Percentiles rank a stretch among this genome's conserved stretches.
phyloP scores from a whole-genome alignment of 2,329 filamentous ascomycete genomes.

The Hypoxylon sp. region DNA sequence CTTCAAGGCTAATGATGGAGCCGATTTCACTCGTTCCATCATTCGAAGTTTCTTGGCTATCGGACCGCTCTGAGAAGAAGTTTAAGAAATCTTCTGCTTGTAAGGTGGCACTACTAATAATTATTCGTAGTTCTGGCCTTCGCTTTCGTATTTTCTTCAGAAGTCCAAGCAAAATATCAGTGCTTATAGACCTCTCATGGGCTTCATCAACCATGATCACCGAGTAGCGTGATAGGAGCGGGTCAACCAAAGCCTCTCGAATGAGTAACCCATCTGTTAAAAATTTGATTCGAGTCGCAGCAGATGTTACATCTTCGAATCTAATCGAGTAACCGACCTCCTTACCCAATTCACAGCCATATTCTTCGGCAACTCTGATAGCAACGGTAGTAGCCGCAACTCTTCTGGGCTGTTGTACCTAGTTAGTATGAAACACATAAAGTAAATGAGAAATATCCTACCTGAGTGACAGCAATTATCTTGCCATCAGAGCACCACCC shows the following conservation, averaged over 20 bases:
- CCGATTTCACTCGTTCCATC: conserved; percentile 54
- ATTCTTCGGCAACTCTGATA: conserved; percentile 88
- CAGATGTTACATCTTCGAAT: conserved; percentile 92
- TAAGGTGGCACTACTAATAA: conserved; percentile 93
- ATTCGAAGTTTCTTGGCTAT: conserved; percentile 54
- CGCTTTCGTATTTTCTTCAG: conserved; percentile 90
- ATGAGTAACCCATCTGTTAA: conserved; percentile 93
- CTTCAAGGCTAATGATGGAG: conserved; percentile 86
- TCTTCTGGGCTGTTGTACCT: conserved; percentile 76
- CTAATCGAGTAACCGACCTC: conserved; percentile 93
- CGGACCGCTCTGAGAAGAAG: conserved; percentile 74
- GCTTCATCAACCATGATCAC: conserved; percentile 99
- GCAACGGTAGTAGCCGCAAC: conserved; percentile 94
- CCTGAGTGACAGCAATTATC: conserved; percentile 90
- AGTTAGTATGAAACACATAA: conserved; percentile 28
- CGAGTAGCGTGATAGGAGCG: conserved; percentile 89
- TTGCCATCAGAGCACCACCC: conserved; percentile 92
- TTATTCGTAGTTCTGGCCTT: conserved; percentile 84
- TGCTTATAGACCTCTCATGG: conserved; percentile 93
- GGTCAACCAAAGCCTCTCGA: conserved; percentile 92
- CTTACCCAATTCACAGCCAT: conserved; percentile 87
- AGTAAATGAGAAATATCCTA: conserved; percentile 61
- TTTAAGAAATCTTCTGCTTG: conserved; percentile 88
- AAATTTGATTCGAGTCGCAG: conserved; percentile 91
- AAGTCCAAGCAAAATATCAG: conserved; percentile 89